These are phyloP conservation scores for Nitzschia putrida DNA, from an alignment of 108 stramenopile species.

Conservation along the genomic window DNA sequence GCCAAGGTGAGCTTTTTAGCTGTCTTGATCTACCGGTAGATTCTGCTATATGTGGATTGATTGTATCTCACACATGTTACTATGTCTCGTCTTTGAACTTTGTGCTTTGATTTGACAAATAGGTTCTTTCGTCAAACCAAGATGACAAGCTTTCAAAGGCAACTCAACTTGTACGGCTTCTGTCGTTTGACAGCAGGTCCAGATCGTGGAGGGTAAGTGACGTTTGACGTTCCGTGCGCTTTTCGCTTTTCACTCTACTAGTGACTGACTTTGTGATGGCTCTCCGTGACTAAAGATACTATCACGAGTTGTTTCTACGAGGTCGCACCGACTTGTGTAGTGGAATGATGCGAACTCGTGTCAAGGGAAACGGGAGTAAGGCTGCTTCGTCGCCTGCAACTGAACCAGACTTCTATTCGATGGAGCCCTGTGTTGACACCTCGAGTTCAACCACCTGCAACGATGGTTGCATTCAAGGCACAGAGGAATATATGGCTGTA, in stretches of 20 bases:
- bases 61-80: too few relatives aligned
- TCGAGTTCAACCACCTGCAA: background rate
- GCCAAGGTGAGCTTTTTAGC: slow-evolving; percentile 55
- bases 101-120: too few relatives aligned
- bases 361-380: slow-evolving; percentile 57
- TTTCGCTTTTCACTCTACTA: background rate
- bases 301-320: slow-evolving; percentile 75
- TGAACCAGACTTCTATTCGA: slow-evolving; percentile 52
- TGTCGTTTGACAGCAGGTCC: slow-evolving; percentile 39
- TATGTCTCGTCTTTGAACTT: too few relatives aligned
- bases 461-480: background rate
- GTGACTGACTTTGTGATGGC: slow-evolving; percentile 42
- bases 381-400: slow-evolving; percentile 41
- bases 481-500: background rate
- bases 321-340: slow-evolving; percentile 48
- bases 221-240: background rate
- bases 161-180: slow-evolving; percentile 55
- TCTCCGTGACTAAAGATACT: slow-evolving; percentile 73
- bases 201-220: slow-evolving; percentile 38
- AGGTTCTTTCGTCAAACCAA: slow-evolving; percentile 36
- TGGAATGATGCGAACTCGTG: slow-evolving; percentile 54
- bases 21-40: too few relatives aligned
- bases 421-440: slow-evolving; percentile 30
- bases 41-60: too few relatives aligned
- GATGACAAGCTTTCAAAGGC: slow-evolving; percentile 37